These are phyloP conservation scores for Fusarium sp. DNA, from an alignment of 2,329 filamentous ascomycete genomes.

Conservation along the genomic window DNA sequence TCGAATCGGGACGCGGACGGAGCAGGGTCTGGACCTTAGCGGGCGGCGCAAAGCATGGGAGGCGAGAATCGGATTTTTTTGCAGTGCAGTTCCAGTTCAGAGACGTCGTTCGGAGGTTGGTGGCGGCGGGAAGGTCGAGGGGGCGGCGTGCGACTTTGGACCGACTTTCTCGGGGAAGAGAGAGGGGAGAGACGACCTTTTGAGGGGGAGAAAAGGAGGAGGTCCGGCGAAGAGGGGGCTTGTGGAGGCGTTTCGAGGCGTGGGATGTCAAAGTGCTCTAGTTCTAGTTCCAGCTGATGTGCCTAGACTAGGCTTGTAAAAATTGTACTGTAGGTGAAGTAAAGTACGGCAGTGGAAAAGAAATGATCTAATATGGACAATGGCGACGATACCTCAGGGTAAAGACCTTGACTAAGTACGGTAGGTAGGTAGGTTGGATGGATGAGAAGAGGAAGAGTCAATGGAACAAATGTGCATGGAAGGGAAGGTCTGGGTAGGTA, in stretches of 20 bases:
- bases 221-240: constrained; percentile 21
- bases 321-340: not conserved
- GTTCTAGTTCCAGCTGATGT: not conserved
- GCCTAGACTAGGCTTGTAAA: constrained; percentile 1
- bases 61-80: constrained; percentile 36
- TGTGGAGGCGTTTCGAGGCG: constrained; percentile 36
- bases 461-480: constrained; percentile 2
- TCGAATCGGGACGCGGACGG: constrained; percentile 37
- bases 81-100: constrained; percentile 25
- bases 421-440: not conserved
- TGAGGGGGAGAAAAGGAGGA: constrained; percentile 36
- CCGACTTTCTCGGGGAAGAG: constrained; percentile 20
- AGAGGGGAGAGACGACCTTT: constrained; percentile 29
- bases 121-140: constrained; percentile 31
- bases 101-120: constrained; percentile 26
- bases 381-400: not conserved
- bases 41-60: constrained; percentile 39
- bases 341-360: not conserved
- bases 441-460: not conserved
- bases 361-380: not conserved
- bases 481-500: not conserved
- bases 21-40: constrained; percentile 40
- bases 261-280: constrained; percentile 33
- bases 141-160: constrained; percentile 26
- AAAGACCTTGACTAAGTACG: not conserved